Evolutionary conservation across 2,329 filamentous ascomycete genomes (phyloP).

Genomic region (Botrytis sinoallii): DNA sequence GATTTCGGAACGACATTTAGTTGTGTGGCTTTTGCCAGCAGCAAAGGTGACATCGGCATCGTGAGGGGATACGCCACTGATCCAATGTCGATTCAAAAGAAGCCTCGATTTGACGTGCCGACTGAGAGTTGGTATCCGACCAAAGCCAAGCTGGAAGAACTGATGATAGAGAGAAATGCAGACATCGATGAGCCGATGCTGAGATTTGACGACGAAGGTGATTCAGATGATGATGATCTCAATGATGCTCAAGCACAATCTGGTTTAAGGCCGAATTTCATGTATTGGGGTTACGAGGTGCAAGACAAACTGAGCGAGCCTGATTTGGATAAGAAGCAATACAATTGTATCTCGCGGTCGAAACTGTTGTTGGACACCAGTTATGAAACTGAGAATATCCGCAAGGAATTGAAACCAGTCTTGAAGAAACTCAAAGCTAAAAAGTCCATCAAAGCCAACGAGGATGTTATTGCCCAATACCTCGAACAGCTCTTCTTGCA

Average conservation of each 20-base stretch:
- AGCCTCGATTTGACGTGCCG: conserved; percentile 21
- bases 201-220: neutral
- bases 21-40: conserved; percentile 23
- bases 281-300: conserved; percentile 23
- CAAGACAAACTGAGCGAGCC: conserved; percentile 16
- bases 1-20: conserved; percentile 28
- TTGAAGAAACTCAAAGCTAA: conserved; percentile 16
- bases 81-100: conserved; percentile 8
- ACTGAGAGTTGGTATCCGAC: conserved; percentile 24
- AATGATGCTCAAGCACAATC: neutral
- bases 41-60: conserved; percentile 7
- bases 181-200: neutral
- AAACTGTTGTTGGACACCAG: conserved; percentile 27
- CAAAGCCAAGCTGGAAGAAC: conserved; percentile 12
- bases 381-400: conserved; percentile 19
- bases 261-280: neutral
- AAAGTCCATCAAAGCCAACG: conserved; percentile 14
- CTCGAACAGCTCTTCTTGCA: conserved; percentile 24
- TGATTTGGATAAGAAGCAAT: conserved; percentile 17
- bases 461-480: conserved; percentile 26
- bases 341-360: conserved; percentile 19
- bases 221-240: neutral
- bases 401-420: conserved; percentile 16
- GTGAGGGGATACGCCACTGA: conserved; percentile 22
- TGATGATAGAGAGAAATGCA: neutral